Conservation (phyloP, 2,329 filamentous ascomycete species). For the Alternaria novae-zelandiae region DNA sequence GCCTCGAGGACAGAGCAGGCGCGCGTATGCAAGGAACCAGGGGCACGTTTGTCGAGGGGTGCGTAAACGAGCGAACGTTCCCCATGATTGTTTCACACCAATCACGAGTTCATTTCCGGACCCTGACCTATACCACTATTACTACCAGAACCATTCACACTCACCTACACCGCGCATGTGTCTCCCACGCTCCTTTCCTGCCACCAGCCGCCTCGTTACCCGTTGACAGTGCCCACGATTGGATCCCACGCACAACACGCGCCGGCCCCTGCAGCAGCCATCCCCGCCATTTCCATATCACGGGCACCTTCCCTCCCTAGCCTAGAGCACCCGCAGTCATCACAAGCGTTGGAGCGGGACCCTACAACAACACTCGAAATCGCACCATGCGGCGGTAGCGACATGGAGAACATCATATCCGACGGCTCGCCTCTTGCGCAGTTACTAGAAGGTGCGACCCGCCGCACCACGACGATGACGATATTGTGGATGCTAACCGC, state of each 20-base stretch:
- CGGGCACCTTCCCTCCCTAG: slow-evolving; percentile 8
- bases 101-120: slow-evolving; percentile 22
- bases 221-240: slow-evolving; percentile 6
- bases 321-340: slow-evolving; percentile 8
- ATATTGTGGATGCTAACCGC: slow-evolving; percentile 27
- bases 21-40: slow-evolving; percentile 5
- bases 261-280: slow-evolving; percentile 7
- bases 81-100: background rate
- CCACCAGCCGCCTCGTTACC: background rate
- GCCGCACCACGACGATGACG: background rate
- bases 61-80: background rate
- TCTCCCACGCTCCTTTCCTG: slow-evolving; percentile 2
- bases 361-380: slow-evolving; percentile 14
- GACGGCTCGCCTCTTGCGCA: slow-evolving; percentile 86
- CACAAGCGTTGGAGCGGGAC: slow-evolving; percentile 20
- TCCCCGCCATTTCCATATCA: slow-evolving; percentile 13
- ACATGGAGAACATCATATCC: slow-evolving; percentile 87
- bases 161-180: slow-evolving; percentile 2
- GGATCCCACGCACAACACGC: slow-evolving; percentile 11
- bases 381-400: slow-evolving; percentile 40
- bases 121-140: slow-evolving; percentile 3
- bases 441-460: slow-evolving; percentile 74
- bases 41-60: background rate
- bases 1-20: slow-evolving; percentile 4
- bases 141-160: slow-evolving; percentile 16